Evolutionary conservation across 495 filamentous ascomycete species (phyloP).

Genomic region (Pyronema omphalodes): DNA sequence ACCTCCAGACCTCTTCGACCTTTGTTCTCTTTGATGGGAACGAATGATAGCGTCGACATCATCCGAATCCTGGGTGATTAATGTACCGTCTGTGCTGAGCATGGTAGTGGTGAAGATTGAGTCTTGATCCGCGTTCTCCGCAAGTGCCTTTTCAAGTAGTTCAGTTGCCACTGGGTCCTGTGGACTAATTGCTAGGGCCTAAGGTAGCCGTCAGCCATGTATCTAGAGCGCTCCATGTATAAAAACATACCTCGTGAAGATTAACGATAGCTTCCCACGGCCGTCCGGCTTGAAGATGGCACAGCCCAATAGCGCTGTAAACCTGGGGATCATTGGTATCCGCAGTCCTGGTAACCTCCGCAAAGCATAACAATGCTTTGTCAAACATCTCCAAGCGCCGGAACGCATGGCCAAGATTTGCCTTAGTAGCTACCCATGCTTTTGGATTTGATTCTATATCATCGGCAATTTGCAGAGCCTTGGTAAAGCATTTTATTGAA

Average conservation of each 20-base stretch:
- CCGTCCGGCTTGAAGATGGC: slow-evolving; percentile 47
- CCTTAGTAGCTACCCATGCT: slow-evolving; percentile 73
- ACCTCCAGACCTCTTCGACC: slow-evolving; percentile 4
- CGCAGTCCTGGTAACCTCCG: slow-evolving; percentile 53
- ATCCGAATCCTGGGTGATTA: slow-evolving; percentile 17
- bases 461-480: slow-evolving; percentile 55
- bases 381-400: slow-evolving; percentile 51
- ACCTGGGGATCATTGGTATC: slow-evolving; percentile 53
- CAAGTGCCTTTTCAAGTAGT: slow-evolving; percentile 51
- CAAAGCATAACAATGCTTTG: slow-evolving; percentile 58
- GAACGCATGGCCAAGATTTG: slow-evolving; percentile 76
- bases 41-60: slow-evolving; percentile 16
- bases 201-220: slow-evolving; percentile 28
- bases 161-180: slow-evolving; percentile 61
- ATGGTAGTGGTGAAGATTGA: slow-evolving; percentile 11
- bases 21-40: slow-evolving; percentile 7
- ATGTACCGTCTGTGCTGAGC: slow-evolving; percentile 16
- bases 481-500: slow-evolving; percentile 52
- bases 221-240: not conserved
- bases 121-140: slow-evolving; percentile 38
- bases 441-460: slow-evolving; percentile 63
- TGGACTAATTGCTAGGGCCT: slow-evolving; percentile 51
- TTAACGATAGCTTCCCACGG: slow-evolving; percentile 48
- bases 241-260: slow-evolving; percentile 14
- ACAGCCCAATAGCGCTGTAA: slow-evolving; percentile 56